Conservation (phyloP, 2,329 filamentous ascomycete genomes). For the Botrytis paeoniae region DNA sequence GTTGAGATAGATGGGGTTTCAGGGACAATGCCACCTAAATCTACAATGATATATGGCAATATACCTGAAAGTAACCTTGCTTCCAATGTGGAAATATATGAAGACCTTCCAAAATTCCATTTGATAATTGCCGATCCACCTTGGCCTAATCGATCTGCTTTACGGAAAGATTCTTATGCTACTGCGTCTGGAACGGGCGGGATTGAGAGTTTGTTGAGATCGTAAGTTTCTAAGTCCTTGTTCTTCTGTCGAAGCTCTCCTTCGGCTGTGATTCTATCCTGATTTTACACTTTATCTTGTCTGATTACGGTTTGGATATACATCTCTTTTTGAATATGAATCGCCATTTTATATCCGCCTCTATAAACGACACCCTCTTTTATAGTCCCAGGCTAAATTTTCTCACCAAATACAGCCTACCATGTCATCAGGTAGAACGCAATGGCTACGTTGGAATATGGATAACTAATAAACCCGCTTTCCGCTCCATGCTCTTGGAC, state of each 20-base stretch:
- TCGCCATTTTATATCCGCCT: conserved; percentile 37
- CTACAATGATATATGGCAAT: background rate
- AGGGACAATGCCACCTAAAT: background rate
- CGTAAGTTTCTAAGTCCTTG: background rate
- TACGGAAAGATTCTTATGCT: conserved; percentile 53
- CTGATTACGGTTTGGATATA: background rate
- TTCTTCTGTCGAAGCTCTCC: background rate
- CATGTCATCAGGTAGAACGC: conserved; percentile 17
- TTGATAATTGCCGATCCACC: conserved; percentile 73
- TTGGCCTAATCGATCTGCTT: conserved; percentile 76
- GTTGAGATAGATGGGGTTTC: background rate
- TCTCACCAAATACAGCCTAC: conserved; percentile 26
- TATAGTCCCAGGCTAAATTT: conserved; percentile 45
- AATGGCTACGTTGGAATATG: conserved; percentile 66
- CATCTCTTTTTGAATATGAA: rapidly evolving
- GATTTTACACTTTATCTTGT: background rate
- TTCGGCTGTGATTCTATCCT: background rate
- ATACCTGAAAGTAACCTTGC: background rate
- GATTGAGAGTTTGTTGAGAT: background rate
- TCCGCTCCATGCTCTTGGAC: conserved; percentile 53
- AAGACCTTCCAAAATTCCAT: conserved; percentile 54
- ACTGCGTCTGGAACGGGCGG: background rate
- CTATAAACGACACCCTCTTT: conserved; percentile 58
- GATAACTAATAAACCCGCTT: conserved; percentile 68
- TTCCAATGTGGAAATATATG: background rate